These are phyloP conservation scores for Malbranchea zuffiana DNA, from an alignment of 2,329 filamentous ascomycete species.

Conservation along the genomic window DNA sequence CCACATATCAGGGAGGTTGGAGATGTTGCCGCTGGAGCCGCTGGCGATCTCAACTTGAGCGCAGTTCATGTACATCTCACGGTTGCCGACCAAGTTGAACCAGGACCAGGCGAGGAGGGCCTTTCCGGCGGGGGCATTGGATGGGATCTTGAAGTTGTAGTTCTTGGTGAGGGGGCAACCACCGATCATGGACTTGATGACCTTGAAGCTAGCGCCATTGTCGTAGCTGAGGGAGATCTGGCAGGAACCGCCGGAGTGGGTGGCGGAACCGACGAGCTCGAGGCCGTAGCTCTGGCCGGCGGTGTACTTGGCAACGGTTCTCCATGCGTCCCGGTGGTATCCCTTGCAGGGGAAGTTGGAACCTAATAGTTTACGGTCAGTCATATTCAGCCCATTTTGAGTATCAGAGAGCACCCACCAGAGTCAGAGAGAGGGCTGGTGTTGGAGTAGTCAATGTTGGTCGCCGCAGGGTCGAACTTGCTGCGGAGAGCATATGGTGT, in stretches of 20 bases:
- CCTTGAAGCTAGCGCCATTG: conserved; percentile 57
- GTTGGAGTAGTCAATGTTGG: conserved; percentile 8
- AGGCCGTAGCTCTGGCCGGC: conserved; percentile 54
- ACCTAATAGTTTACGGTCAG: conserved; percentile 30
- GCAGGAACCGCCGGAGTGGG: conserved; percentile 62
- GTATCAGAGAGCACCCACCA: too few relatives aligned
- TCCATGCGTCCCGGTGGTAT: conserved; percentile 43
- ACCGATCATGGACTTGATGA: conserved; percentile 54
- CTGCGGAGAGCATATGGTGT: conserved; percentile 3
- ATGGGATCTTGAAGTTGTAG: conserved; percentile 57
- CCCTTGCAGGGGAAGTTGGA: conserved; percentile 69
- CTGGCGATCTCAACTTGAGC: conserved; percentile 53
- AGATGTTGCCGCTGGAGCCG: not conserved
- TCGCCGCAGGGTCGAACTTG: conserved; percentile 6
- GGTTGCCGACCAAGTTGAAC: conserved; percentile 52
- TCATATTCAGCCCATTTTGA: not conserved
- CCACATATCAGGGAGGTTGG: conserved; percentile 10
- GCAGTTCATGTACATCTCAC: conserved; percentile 65
- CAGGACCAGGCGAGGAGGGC: conserved; percentile 66
- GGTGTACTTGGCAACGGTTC: conserved; percentile 49
- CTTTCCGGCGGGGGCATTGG: conserved; percentile 48
- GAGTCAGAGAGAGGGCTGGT: conserved; percentile 3
- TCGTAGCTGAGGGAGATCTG: conserved; percentile 67
- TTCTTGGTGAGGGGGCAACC: conserved; percentile 42
- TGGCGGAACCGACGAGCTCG: conserved; percentile 51